Evolutionary conservation across 2,329 filamentous ascomycete species (phyloP).

Genomic region (Sordariomycetes sp.): DNA sequence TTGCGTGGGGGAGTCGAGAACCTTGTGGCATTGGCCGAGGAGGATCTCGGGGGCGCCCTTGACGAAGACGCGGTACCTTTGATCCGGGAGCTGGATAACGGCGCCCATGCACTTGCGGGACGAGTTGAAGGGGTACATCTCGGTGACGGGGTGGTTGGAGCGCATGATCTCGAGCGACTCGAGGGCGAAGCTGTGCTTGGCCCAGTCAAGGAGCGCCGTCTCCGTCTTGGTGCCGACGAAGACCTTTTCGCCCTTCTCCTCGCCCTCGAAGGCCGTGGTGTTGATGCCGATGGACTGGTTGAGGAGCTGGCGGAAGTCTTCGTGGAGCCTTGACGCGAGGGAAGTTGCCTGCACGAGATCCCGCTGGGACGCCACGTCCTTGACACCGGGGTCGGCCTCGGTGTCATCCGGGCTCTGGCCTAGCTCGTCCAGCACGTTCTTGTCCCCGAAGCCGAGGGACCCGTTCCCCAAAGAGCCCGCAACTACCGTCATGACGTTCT

Average conservation of each 20-base stretch:
- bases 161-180: conserved; percentile 29
- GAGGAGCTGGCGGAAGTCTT: conserved; percentile 19
- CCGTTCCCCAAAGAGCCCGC: conserved; percentile 20
- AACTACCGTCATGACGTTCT: conserved; percentile 51
- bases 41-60: conserved; percentile 46
- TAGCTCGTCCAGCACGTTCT: conserved; percentile 19
- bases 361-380: neutral
- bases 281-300: conserved; percentile 28
- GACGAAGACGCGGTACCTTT: conserved; percentile 35
- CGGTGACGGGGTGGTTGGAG: conserved; percentile 27
- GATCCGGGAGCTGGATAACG: conserved; percentile 29
- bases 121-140: conserved; percentile 41
- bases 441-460: conserved; percentile 26
- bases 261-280: conserved; percentile 40
- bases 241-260: conserved; percentile 16
- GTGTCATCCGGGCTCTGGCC: conserved; percentile 6
- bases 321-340: neutral
- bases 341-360: neutral
- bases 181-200: conserved; percentile 32
- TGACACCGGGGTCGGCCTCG: neutral
- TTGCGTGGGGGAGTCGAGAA: conserved; percentile 29
- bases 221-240: conserved; percentile 44
- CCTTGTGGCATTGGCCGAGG: conserved; percentile 27
- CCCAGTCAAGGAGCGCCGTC: conserved; percentile 35
- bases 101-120: conserved; percentile 43